Base-by-base conservation (phyloP, 306 rosid species). In the Acmispon strigosus region DNA sequence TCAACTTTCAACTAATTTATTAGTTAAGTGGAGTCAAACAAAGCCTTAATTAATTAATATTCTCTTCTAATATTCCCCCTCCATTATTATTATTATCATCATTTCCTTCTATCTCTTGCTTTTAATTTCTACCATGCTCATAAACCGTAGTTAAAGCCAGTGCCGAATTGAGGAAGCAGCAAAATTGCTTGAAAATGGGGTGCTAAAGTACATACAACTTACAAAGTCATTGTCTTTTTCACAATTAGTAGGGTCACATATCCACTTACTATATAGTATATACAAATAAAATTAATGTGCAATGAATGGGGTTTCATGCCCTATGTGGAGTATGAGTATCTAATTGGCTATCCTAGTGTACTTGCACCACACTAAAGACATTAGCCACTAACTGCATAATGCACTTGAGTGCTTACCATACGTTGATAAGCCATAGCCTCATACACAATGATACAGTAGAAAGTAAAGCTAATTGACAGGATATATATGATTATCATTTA, bases 261-360 rank as follows among this genome's bases (percentile, higher is more conserved):
- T 20, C 81, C 78, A 81, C 81, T 69, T 39, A 4, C n/a, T n/a
- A n/a, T n/a, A 10, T 18, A 10, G 14, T 11, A 42, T 42, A 42
- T 42, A 42, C 8, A 42, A 42, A 42, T 10, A 11, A 42, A 42
- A 37, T 37, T 6, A 60, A 61, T 62, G 17, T 24, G 1, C 10
- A 41, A 8, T 34, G 47, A 67, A 72, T 82, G 87, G 86, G 89
- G 60, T 70, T 83, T 82, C 88, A 82, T 73, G 52, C 62, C 37
- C 8, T 4, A 9, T 9, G 59, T 81, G 79, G 90, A 68, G 75
- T 39, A 49, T 10, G 90, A 68, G 75, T 39, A 49, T 10, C 45
- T 50, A 24, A 50, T 53, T 43, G 67, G 42, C 17, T 44, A 73
- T 54, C 50, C 60, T 62, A 72, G 82, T 78, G 82, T 78, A 86